These are phyloP conservation scores for Apiospora rasikravindrae DNA, from an alignment of 2,329 filamentous ascomycete genomes.

Conservation along the genomic window DNA sequence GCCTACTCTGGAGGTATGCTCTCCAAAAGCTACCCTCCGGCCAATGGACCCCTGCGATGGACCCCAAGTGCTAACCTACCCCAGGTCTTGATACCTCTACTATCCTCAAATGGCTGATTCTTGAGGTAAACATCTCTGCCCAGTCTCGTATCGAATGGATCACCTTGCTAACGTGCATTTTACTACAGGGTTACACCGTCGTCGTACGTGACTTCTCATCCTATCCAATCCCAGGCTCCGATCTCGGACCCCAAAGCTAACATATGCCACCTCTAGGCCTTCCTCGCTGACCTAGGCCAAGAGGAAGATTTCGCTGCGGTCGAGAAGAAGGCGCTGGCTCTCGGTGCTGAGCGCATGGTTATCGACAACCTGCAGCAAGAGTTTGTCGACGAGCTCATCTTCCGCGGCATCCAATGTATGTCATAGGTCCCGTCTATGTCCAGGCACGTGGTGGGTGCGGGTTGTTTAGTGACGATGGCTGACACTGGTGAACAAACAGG, in stretches of 20 bases:
- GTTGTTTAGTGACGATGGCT: not conserved
- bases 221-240: not conserved
- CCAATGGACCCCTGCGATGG: not conserved
- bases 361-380: slow-evolving; percentile 63
- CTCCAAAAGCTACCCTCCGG: not conserved
- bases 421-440: not conserved
- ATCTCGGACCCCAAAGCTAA: slow-evolving; percentile 1
- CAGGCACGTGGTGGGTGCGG: slow-evolving; percentile 36
- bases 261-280: slow-evolving; percentile 36
- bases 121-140: slow-evolving; percentile 26
- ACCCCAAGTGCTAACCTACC: not conserved
- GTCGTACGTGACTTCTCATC: slow-evolving; percentile 21
- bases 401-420: slow-evolving; percentile 75
- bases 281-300: slow-evolving; percentile 75
- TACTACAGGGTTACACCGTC: slow-evolving; percentile 33
- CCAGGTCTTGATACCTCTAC: slow-evolving; percentile 26
- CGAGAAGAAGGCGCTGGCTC: slow-evolving; percentile 68
- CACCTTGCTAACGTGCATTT: slow-evolving; percentile 34
- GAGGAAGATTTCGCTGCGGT: slow-evolving; percentile 77
- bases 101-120: slow-evolving; percentile 48
- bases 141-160: not conserved
- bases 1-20: slow-evolving; percentile 34
- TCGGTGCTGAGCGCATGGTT: slow-evolving; percentile 70
- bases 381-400: slow-evolving; percentile 71
- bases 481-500: slow-evolving; percentile 1